Conservation (phyloP, 192 early-diverging fungal species). For the Spinellus fusiger region DNA sequence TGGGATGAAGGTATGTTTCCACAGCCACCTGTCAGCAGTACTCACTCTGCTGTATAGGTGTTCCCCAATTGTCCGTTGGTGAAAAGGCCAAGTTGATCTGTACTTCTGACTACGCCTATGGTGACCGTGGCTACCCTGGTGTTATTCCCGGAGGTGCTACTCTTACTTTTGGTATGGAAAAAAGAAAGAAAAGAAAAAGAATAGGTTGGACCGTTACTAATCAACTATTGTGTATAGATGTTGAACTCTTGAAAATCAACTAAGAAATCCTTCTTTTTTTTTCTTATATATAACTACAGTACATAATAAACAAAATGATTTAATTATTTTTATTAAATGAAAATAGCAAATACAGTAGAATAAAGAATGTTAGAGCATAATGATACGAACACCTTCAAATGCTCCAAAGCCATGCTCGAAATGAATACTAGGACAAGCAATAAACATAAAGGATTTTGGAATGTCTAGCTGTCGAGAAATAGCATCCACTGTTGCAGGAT, state of each 20-base stretch:
- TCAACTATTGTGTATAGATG: constrained; percentile 8
- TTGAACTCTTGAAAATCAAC: constrained; percentile 30
- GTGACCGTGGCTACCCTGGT: constrained; percentile 29
- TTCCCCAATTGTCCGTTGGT: constrained; percentile 90
- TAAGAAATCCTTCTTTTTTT: background rate
- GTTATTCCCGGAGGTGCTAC: constrained; percentile 33
- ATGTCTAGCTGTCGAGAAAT: constrained; percentile 36
- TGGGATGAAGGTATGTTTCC: constrained; percentile 47
- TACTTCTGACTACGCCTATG: constrained; percentile 66
- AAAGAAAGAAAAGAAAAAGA: background rate
- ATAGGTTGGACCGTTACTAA: background rate
- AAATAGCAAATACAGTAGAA: background rate
- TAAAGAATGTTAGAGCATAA: constrained; percentile 30
- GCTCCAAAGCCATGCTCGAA: constrained; percentile 34
- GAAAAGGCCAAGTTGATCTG: constrained; percentile 82
- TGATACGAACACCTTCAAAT: constrained; percentile 39
- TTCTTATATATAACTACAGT: background rate
- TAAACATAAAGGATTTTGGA: constrained; percentile 39
- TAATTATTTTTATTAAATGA: constrained; percentile 5
- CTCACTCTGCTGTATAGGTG: constrained; percentile 60
- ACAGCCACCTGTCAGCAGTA: background rate
- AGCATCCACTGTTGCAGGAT: constrained; percentile 34
- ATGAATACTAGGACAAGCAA: constrained; percentile 28
- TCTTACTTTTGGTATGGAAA: constrained; percentile 22
- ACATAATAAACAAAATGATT: background rate